Evolutionary conservation across 768 basidiomycete genomes (phyloP).

Genomic region (Tremella mesenterica): DNA sequence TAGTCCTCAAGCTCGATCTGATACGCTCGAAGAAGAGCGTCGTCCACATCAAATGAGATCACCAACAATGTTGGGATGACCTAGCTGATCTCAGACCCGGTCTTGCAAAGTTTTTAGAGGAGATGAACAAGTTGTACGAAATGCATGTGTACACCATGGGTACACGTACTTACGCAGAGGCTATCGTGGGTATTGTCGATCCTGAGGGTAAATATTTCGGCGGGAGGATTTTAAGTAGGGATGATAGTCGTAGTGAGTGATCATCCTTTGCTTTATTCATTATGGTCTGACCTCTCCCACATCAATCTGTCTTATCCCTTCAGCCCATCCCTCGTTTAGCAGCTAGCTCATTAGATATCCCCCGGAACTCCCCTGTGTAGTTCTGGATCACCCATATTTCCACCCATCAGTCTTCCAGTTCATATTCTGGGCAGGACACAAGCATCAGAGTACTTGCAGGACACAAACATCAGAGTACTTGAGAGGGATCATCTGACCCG

Average conservation of each 20-base stretch:
- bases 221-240: constrained; percentile 77
- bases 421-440: constrained; percentile 15
- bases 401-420: too few species aligned
- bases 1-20: too few species aligned
- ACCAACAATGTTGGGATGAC: neutral
- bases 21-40: too few species aligned
- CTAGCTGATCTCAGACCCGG: constrained; percentile 56
- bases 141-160: constrained; percentile 99
- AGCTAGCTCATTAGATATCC: neutral
- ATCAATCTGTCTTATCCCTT: neutral
- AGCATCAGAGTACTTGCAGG: too few species aligned
- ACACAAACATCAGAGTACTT: too few species aligned
- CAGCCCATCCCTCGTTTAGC: too few species aligned
- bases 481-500: neutral
- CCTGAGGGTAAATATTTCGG: constrained; percentile 77
- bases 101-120: constrained; percentile 66
- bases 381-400: too few species aligned
- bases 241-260: constrained; percentile 88
- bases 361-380: too few species aligned
- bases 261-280: too few species aligned
- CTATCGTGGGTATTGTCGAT: constrained; percentile 90
- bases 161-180: constrained; percentile 89
- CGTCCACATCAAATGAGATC: too few species aligned
- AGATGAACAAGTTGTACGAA: constrained; percentile 72
- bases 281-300: neutral